Conservation (phyloP, 2,329 filamentous ascomycete species). For the Talaromyces albobiverticillius region DNA sequence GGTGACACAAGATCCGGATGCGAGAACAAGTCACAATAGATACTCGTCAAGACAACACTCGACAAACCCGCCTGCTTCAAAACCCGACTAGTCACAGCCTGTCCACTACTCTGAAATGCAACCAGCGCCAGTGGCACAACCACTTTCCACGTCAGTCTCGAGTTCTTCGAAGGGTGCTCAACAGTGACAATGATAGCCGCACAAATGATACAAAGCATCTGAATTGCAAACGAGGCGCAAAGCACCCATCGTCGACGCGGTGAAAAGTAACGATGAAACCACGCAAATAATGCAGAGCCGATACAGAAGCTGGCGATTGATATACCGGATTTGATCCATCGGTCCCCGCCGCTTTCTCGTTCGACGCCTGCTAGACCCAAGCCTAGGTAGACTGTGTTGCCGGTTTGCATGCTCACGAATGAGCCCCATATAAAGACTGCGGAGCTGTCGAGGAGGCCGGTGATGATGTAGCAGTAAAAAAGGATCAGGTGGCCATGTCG, state of each 20-base stretch:
- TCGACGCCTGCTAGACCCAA: conserved; percentile 61
- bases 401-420: conserved; percentile 59
- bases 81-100: conserved; percentile 71
- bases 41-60: conserved; percentile 73
- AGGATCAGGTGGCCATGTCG: conserved; percentile 67
- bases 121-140: conserved; percentile 66
- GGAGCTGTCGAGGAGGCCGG: conserved; percentile 72
- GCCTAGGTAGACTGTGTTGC: conserved; percentile 67
- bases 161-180: conserved; percentile 16
- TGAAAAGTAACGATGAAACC: conserved; percentile 59
- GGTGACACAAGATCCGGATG: conserved; percentile 54
- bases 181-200: conserved; percentile 57
- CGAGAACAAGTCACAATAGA: conserved; percentile 77
- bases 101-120: conserved; percentile 74
- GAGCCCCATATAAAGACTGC: conserved; percentile 74
- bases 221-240: conserved; percentile 53
- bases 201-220: conserved; percentile 49
- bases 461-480: conserved; percentile 71
- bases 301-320: conserved; percentile 69
- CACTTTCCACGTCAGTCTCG: conserved; percentile 50
- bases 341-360: conserved; percentile 35
- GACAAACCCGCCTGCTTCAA: conserved; percentile 69
- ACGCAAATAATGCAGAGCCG: conserved; percentile 68
- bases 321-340: conserved; percentile 70
- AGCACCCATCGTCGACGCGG: conserved; percentile 43